Evolutionary conservation across 2,329 filamentous ascomycete species (phyloP), one percentile per base, ranked within the genome.

Genomic region (Colletotrichum godetiae): DNA sequence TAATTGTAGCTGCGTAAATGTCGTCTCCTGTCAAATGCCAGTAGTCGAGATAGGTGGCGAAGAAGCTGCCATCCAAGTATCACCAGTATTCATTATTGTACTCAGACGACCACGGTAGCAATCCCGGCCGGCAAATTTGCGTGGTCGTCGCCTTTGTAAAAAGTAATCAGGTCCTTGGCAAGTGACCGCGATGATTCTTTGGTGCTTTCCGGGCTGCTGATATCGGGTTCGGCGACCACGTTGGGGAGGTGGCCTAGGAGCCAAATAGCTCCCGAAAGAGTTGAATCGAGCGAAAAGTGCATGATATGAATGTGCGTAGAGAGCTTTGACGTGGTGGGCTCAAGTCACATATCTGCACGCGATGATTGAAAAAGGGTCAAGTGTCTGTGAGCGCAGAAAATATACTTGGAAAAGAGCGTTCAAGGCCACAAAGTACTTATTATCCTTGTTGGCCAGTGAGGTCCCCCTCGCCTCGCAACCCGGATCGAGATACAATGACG

Each of bases 1-100:
- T 83, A 8, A 85, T 80, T 15, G 86, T 79, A 19, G 82, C 80
- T 77, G 90, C 89, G 79, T 90, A 91, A 13, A 83, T 85, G 2
- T 80, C 76, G 78, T 91, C 89, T 22, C 81, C 82, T 0, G 83
- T 86, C 33, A 80, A 76, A 33, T 80, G 79, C 78, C 81, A 83
- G 75, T 86, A 86, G 75, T 85, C 83, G 69, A 86, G 78, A 67
- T 84, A 75, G 5, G 80, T 78, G 19, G 79, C 79, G 77, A 78
- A 80, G 65, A 82, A 75, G 10, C 76, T 76, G 35, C 78, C 81
- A 11, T 75, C 78, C 27, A 81, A 75, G 78, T 78, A 82, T 80
- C 80, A 83, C 76, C 81, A 82, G 77, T 83, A 83, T n/a, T 77
- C 74, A n/a, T 79, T 81, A 2, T 77, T 67, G 22, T 61, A 6